Base-by-base conservation (phyloP, 1,139 yeast species). In the Geotrichum restrictum region DNA sequence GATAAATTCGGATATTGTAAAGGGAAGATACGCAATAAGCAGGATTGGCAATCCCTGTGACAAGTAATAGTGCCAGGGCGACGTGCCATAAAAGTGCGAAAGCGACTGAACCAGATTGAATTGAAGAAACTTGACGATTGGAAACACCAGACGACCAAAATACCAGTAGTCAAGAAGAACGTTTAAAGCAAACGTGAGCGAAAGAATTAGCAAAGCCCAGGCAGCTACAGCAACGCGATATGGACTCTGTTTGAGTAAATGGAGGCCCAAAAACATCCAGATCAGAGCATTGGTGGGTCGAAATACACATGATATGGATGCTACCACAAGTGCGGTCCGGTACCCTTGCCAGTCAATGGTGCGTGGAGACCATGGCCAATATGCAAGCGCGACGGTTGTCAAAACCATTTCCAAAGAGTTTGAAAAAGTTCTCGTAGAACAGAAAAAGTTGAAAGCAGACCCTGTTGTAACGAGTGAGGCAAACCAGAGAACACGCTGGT, bases 61-160 rank as follows among this genome's bases (percentile, higher is more conserved):
- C 1, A 91, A 41, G 67, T 94, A 94, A 69, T 91, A 94, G 63
- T 86, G 88, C 83, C 91, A 79, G 14, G 95, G 87, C 7, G 94
- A 82, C 0, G 76, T 73, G 0, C 99, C 99, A 67, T 94, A 94
- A 62, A 91, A 88, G 5, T 80, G 76, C 4, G 97, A 84, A 29
- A 89, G 73, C 32, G 87, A 81, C 49, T 81, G 80, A 7, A 85
- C 69, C 19, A 87, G 78, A 64, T 94, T 94, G 71, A 89, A 88
- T 62, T 81, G 79, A 50, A 88, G 62, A 65, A 89, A 93, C 61
- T 82, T 82, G 63, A 76, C 69, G 1, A 83, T 62, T 2, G 98
- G 96, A 53, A 88, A 72, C 78, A 33, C 40, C 11, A 42, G 47
- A 16, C 18, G 57, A 0, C 78, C 78, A 65, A 88, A 91, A 64